Evolutionary conservation across 2,329 filamentous ascomycete species (phyloP).

Genomic region (Fusarium aywerte): DNA sequence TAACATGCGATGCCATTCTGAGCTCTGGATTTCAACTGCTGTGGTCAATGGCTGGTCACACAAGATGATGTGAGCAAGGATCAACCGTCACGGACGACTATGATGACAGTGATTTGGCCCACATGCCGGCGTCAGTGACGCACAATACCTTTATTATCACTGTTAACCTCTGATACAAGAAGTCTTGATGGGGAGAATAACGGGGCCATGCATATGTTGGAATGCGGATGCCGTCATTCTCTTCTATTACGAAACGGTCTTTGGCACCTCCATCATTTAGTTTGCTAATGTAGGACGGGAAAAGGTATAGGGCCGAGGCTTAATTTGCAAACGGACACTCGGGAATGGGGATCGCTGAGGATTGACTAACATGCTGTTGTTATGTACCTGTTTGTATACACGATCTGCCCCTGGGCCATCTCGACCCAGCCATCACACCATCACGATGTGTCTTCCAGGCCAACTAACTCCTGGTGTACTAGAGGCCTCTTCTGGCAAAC

Average conservation of each 20-base stretch:
- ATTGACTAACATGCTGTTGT: background rate
- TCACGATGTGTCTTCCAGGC: background rate
- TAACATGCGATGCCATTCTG: background rate
- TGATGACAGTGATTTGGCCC: conserved; percentile 8
- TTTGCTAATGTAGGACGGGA: background rate
- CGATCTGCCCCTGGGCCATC: background rate
- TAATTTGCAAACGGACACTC: conserved; percentile 14
- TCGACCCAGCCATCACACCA: background rate
- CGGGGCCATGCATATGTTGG: conserved; percentile 4
- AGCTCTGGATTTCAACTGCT: background rate
- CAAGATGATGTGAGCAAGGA: conserved; percentile 12
- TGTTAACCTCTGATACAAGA: background rate
- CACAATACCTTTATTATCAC: background rate
- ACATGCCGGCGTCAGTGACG: conserved; percentile 1
- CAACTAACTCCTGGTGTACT: background rate
- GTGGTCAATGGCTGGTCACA: background rate
- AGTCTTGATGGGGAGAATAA: conserved; percentile 7
- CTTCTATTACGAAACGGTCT: conserved; percentile 8
- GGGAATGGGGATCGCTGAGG: background rate
- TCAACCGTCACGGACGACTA: background rate
- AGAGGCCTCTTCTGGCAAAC: background rate
- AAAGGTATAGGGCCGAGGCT: conserved; percentile 25
- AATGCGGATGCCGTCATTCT: conserved; percentile 31
- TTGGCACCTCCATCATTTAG: background rate
- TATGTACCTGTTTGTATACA: background rate